Base-by-base conservation (phyloP, 31 red algal species). In the Porphyra umbilicalis region DNA sequence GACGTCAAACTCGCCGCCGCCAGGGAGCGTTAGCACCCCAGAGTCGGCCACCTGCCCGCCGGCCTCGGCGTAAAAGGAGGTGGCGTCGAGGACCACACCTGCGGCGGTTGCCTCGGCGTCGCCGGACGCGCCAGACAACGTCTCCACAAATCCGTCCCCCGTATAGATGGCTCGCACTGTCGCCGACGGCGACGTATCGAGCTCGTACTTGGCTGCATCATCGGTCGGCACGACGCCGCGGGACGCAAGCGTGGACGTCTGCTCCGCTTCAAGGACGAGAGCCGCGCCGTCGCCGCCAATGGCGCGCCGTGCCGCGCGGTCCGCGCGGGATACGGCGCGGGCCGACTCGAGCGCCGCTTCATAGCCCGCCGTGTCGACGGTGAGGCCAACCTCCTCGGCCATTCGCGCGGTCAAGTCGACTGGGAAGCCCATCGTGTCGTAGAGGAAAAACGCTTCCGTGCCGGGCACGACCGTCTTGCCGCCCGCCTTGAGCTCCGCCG, bases 371-470 rank as follows among this genome's bases (percentile, higher is more conserved):
- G 88, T 88, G 76, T 99, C 93, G 36, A 99, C 90, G 85, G 87
- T 88, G 44, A 95, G 77, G 8, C 93, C 91, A 15, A 86, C 82
- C 81, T 99, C 97, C 38, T 90, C 89, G 10, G 97, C 97, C 90
- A 99, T 95, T n/a, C 90, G 83, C 75, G 94, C 91, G 9, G 97
- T 99, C 16, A 99, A 71, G 77, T 99, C 97, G 75, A 99, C 83
- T 10, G 97, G 97, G 86, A 99, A 99, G 57, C 97, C 97, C 93
- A 99, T 95, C 6, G 97, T 95, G 77, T 95, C 93, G 82, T 95
- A 99, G 81, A 96, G 85, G 81, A 95, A 95, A 85, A 98, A 96
- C 0, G 91, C 97, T 44, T 96, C 94, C 6, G 87, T 3, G 33
- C 97, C 94, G 76, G 94, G 84, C 31, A 99, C 79, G 46, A 94